Conservation (phyloP, 106 monocot genomes). For the Allium sativum region DNA sequence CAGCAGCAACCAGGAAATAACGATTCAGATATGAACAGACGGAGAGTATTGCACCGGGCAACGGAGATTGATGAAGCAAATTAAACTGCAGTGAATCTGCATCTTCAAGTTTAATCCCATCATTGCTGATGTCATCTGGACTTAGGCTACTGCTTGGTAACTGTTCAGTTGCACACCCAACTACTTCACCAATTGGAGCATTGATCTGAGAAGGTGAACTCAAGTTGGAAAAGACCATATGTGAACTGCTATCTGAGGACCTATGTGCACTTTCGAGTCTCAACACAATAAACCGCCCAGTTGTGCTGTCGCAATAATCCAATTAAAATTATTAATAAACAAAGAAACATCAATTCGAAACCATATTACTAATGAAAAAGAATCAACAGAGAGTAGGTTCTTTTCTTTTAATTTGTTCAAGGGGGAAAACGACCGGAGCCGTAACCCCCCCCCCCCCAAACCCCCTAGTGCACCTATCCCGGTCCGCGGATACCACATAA, state of each 20-base stretch:
- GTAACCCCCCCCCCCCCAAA: no score
- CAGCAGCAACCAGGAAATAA: conserved; percentile 82
- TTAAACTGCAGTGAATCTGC: conserved; percentile 29
- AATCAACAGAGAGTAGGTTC: no score
- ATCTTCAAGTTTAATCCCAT: conserved; percentile 39
- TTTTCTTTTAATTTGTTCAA: no score
- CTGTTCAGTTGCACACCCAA: conserved; percentile 52
- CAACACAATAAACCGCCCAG: conserved; percentile 71
- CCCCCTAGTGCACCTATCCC: no score
- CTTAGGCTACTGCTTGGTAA: conserved; percentile 40
- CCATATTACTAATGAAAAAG: no score
- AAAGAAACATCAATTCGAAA: no score
- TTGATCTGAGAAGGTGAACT: conserved; percentile 25
- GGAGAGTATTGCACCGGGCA: conserved; percentile 65
- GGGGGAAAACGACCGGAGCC: no score
- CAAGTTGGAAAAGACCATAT: conserved; percentile 17
- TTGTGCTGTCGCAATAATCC: conserved; percentile 32
- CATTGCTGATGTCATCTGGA: conserved; percentile 36
- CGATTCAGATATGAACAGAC: conserved; percentile 63
- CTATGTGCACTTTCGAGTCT: conserved; percentile 38
- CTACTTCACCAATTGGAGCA: conserved; percentile 43
- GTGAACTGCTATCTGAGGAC: conserved; percentile 32
- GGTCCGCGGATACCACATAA: no score
- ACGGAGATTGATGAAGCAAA: conserved; percentile 25
- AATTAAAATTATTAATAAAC: no score